Base-by-base conservation (phyloP, 1,284 basidiomycete genomes). In the Moesziomyces antarcticus region DNA sequence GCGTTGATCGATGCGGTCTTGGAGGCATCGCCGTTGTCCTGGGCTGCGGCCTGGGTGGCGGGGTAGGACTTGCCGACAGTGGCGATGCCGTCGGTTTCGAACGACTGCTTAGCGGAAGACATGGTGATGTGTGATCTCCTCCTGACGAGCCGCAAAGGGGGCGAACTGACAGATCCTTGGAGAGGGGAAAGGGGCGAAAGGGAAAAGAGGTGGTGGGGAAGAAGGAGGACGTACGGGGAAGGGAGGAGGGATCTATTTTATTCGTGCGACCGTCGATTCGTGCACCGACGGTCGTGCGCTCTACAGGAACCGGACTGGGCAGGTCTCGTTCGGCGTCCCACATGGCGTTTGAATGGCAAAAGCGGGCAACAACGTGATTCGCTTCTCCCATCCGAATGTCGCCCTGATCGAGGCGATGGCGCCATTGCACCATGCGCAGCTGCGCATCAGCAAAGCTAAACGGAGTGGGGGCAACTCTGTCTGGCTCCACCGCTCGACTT, bases 21-120 rank as follows among this genome's bases (percentile, higher is more conserved):
- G 37, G 62, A 61, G 2, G 52, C 66, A 24, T 69, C 59, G 22
- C 40, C 67, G 3, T 59, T 49, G 25, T 54, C 21, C 1, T 56
- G 18, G n/a, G 22, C 35, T 6, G 24, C 9, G 14, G 25, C 46
- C 16, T 37, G 27, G 7, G 37, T 25, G 24, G 46, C 58, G 5
- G 63, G 58, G 45, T 72, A 72, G 7, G 59, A 51, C 33, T 72
- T 66, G 51, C 56, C 50, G 33, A 72, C 56, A 33, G 52, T 62
- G 51, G 69, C 62, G 48, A 72, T 72, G 42, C 33, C 59, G 54
- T 65, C 56, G 56, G 50, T 52, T 11, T 71, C 69, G 42, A 62
- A 72, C 22, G 69, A 65, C 37, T 54, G 57, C 44, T 61, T 65
- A 18, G 53, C 25, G 50, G 61, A 64, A 16, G 67, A 71, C 68